Evolutionary conservation across 2,329 filamentous ascomycete genomes (phyloP).

Genomic region (Colletotrichum magnum): DNA sequence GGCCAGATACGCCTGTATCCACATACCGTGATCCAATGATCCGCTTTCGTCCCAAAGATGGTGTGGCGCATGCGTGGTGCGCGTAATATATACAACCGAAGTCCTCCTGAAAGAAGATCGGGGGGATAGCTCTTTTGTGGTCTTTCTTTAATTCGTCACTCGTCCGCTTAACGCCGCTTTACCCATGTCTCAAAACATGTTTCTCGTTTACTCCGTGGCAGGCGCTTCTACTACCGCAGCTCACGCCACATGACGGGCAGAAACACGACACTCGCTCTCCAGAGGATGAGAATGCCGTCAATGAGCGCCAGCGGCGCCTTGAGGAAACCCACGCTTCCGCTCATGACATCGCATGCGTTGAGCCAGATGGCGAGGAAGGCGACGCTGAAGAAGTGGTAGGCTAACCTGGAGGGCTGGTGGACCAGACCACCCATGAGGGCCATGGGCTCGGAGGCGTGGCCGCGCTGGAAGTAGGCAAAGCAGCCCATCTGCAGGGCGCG

Average conservation of each 20-base stretch:
- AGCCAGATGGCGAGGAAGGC: slow-evolving; percentile 90
- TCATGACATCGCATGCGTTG: slow-evolving; percentile 56
- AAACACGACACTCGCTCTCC: slow-evolving; percentile 86
- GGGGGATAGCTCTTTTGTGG: background rate
- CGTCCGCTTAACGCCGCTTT: slow-evolving; percentile 25
- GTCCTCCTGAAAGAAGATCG: slow-evolving; percentile 23
- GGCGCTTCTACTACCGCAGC: slow-evolving; percentile 50
- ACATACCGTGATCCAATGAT: slow-evolving; percentile 34
- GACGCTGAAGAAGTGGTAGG: slow-evolving; percentile 95
- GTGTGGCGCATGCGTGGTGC: slow-evolving; percentile 13
- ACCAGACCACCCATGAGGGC: slow-evolving; percentile 88
- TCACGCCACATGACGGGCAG: slow-evolving; percentile 85
- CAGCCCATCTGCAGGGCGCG: slow-evolving; percentile 88
- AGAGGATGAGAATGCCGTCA: slow-evolving; percentile 79
- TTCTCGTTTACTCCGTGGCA: background rate
- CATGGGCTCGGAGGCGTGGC: slow-evolving; percentile 82
- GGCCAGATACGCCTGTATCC: slow-evolving; percentile 24
- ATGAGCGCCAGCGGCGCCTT: slow-evolving; percentile 76
- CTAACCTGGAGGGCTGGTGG: slow-evolving; percentile 80
- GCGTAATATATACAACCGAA: slow-evolving; percentile 28
- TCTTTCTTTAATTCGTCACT: slow-evolving; percentile 29
- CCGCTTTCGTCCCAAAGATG: slow-evolving; percentile 25
- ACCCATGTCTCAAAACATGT: slow-evolving; percentile 28
- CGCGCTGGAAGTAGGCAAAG: slow-evolving; percentile 90
- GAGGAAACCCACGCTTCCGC: slow-evolving; percentile 63